These are phyloP conservation scores for Populus nigra DNA, from an alignment of 345 rosid species.

Conservation along the genomic window DNA sequence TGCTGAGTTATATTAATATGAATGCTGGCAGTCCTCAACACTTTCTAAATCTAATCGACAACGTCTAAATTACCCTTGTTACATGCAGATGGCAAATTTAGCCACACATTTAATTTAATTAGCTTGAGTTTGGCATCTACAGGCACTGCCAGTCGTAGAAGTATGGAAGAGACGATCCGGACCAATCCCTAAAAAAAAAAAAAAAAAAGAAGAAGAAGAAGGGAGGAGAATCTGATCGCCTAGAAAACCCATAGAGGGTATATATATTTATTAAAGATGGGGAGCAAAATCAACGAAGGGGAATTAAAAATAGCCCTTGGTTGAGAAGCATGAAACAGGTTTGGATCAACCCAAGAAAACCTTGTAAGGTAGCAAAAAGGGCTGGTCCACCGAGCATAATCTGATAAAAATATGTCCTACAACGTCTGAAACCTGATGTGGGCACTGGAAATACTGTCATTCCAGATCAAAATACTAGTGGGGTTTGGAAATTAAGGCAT, in stretches of 20 bases:
- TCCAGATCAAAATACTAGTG: neutral
- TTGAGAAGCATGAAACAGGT: neutral
- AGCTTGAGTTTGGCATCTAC: neutral
- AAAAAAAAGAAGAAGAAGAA: neutral
- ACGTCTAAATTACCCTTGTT: neutral
- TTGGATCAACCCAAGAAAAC: constrained; percentile 3
- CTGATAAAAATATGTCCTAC: neutral
- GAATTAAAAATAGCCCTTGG: constrained; percentile 6
- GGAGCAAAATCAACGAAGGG: neutral
- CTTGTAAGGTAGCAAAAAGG: neutral
- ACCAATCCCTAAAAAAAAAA: neutral
- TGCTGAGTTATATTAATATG: neutral
- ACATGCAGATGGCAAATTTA: neutral
- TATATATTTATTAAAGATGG: neutral
- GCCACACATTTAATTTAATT: neutral
- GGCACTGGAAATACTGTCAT: neutral
- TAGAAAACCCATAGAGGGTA: neutral
- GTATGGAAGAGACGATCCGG: neutral
- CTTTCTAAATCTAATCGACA: neutral
- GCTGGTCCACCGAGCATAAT: neutral
- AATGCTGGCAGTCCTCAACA: neutral
- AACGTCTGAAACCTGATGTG: neutral
- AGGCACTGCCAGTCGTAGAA: neutral
- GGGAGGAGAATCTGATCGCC: neutral
- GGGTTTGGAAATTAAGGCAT: neutral